These are phyloP conservation scores for Prototheca wickerhamii DNA, from an alignment of 163 green algal genomes.

Conservation along the genomic window DNA sequence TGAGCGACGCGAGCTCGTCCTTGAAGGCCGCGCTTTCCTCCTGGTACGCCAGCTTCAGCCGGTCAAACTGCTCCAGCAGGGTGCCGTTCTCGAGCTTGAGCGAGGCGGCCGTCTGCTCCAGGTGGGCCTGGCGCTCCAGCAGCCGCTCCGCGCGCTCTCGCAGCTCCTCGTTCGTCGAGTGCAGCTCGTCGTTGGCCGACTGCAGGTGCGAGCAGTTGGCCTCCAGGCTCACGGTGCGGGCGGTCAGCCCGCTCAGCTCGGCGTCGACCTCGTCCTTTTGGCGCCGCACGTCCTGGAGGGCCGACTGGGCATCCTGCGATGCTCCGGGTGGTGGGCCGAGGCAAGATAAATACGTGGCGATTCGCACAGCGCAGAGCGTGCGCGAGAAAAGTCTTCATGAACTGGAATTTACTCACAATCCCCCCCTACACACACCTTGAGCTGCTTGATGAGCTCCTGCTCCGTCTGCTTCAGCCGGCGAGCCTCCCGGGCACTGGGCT, in stretches of 20 bases:
- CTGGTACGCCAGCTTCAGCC: conserved; percentile 22
- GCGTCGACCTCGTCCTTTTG: conserved; percentile 10
- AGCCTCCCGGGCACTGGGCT: conserved; percentile 11
- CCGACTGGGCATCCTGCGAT: conserved; percentile 7
- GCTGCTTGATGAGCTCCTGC: conserved; percentile 15
- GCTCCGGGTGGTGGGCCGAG: background rate
- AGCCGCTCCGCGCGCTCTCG: conserved; percentile 4
- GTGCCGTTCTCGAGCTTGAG: conserved; percentile 28
- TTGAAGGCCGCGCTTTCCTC: conserved; percentile 17
- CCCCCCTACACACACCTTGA: conserved; percentile 8
- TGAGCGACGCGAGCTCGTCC: conserved; percentile 18
- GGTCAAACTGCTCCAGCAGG: conserved; percentile 27
- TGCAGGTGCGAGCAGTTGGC: background rate
- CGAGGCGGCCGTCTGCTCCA: conserved; percentile 21
- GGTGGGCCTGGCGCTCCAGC: conserved; percentile 18
- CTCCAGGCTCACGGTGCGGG: background rate
- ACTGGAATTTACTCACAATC: background rate
- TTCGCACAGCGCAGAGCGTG: background rate
- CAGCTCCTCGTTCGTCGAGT: conserved; percentile 18
- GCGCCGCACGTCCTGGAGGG: conserved; percentile 2
- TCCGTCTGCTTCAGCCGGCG: conserved; percentile 16
- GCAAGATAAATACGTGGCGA: background rate
- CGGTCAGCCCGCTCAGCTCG: conserved; percentile 8
- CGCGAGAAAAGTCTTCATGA: background rate
- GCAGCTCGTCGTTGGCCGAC: conserved; percentile 9